phyloP scores from a whole-genome alignment of 2,329 filamentous ascomycete genomes.

The Tolypocladium ophioglossoides region DNA sequence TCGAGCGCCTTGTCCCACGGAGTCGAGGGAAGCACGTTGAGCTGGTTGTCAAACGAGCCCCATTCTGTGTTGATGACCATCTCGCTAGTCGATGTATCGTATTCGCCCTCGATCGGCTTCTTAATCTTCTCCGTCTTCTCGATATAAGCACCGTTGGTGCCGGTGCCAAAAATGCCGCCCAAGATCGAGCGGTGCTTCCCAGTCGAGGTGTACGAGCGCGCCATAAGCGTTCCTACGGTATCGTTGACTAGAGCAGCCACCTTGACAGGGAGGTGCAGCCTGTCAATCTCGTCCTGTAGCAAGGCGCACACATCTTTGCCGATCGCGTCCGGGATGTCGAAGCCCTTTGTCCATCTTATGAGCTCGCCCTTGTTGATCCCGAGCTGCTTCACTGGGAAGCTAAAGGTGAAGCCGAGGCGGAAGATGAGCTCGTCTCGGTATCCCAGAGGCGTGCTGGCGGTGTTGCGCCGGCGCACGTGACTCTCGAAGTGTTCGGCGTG shows the following conservation, averaged over 20 bases:
- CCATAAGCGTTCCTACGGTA: slow-evolving; percentile 96
- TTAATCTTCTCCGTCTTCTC: slow-evolving; percentile 81
- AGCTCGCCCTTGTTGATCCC: slow-evolving; percentile 92
- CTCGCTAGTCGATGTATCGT: slow-evolving; percentile 71
- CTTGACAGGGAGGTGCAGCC: slow-evolving; percentile 74
- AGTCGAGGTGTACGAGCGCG: slow-evolving; percentile 86
- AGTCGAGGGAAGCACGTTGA: slow-evolving; percentile 79
- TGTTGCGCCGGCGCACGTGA: slow-evolving; percentile 54
- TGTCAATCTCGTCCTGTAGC: slow-evolving; percentile 82
- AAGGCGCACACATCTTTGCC: slow-evolving; percentile 91
- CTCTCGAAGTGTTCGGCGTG: slow-evolving; percentile 78
- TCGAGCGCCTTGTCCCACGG: slow-evolving; percentile 74
- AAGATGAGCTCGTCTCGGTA: slow-evolving; percentile 69
- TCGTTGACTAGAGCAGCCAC: slow-evolving; percentile 97
- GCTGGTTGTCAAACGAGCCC: slow-evolving; percentile 94
- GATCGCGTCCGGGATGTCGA: slow-evolving; percentile 88
- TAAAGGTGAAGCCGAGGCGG: slow-evolving; percentile 96
- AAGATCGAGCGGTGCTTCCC: slow-evolving; percentile 78
- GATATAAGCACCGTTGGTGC: slow-evolving; percentile 94
- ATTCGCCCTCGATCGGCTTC: slow-evolving; percentile 61
- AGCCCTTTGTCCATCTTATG: slow-evolving; percentile 97
- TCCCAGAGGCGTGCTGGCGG: slow-evolving; percentile 45
- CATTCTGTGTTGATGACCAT: slow-evolving; percentile 99
- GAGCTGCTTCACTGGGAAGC: slow-evolving; percentile 87
- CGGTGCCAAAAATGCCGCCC: slow-evolving; percentile 96